Base-by-base conservation (phyloP, 2,329 filamentous ascomycete genomes). In the Aspergillus versicolor region DNA sequence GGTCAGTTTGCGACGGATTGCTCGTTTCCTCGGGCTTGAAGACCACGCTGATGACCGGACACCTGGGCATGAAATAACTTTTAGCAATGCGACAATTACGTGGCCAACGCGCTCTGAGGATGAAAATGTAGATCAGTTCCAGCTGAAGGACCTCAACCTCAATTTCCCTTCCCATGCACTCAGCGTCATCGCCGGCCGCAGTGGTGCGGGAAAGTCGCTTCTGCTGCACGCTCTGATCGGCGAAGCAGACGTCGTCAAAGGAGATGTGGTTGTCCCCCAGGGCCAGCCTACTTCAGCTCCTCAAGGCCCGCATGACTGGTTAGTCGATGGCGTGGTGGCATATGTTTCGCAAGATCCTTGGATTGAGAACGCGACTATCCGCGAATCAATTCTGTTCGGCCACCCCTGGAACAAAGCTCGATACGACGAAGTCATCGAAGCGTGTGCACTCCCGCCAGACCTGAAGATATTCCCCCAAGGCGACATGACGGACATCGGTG, bases 311-410 rank as follows among this genome's bases (percentile, higher is more conserved):
- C 17, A 73, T 3, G 78, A 90, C 62, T 92, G 89, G 89, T 85
- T 89, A 44, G 81, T 91, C 15, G 82, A 86, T 7, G 81, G 82
- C 3, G 81, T 86, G 4, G 81, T 91, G 45, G 89, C 89, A 0
- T 92, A 86, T 63, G 88, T 91, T 30, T 83, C 87, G 2, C 88
- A 91, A 66, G 90, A 88, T 9, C 89, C 89, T 0, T 92, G 89
- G 89, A 89, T 93, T 42, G 89, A 92, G 67, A 92, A 92, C 64
- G 88, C 87, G 1, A 89, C 85, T 12, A 85, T 93, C 59, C 84
- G 82, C 51, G 86, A 91, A 50, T 92, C 92, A 64, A 88, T 93
- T 47, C 70, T 90, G 0, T 92, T 92, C 60, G 89, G 89, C 0
- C 76, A 91, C 5, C 89, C 88, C 0, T 81, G 81, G 22, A 82